Evolutionary conservation across 106 monocot genomes (phyloP).

Genomic region (Ottelia alismoides): DNA sequence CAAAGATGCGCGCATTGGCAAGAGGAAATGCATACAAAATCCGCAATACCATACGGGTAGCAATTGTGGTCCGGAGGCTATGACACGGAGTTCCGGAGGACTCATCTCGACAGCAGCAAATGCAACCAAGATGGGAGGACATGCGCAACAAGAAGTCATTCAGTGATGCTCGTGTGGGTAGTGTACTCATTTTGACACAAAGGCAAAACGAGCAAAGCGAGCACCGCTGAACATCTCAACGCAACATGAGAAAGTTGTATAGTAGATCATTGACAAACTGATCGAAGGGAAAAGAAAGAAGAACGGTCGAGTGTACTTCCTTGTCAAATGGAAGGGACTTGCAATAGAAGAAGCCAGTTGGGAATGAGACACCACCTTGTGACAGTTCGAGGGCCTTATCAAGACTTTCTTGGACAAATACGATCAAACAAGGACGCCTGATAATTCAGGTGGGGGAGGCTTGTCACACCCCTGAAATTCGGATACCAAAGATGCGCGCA

Average conservation of each 20-base stretch:
- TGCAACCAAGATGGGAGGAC: too few species aligned
- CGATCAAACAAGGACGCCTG: not conserved
- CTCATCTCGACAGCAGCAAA: too few species aligned
- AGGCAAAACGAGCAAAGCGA: too few species aligned
- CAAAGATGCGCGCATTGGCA: too few species aligned
- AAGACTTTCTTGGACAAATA: not conserved
- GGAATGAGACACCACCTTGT: not conserved
- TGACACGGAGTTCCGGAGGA: too few species aligned
- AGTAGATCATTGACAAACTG: not conserved
- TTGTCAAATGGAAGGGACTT: not conserved
- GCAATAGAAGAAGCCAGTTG: not conserved
- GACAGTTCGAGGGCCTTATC: conserved; percentile 1
- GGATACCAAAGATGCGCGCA: too few species aligned
- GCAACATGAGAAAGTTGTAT: not conserved
- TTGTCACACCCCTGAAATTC: not conserved
- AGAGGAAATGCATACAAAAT: too few species aligned
- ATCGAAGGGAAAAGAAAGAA: not conserved
- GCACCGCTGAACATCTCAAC: not conserved
- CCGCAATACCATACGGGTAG: too few species aligned
- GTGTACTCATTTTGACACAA: too few species aligned
- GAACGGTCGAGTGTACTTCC: not conserved
- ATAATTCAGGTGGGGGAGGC: not conserved
- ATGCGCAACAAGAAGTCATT: too few species aligned
- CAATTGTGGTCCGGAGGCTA: too few species aligned
- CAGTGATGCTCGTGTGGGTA: too few species aligned